These are phyloP conservation scores for Suillus ampliporus DNA, from an alignment of 768 basidiomycete genomes.

Conservation along the genomic window DNA sequence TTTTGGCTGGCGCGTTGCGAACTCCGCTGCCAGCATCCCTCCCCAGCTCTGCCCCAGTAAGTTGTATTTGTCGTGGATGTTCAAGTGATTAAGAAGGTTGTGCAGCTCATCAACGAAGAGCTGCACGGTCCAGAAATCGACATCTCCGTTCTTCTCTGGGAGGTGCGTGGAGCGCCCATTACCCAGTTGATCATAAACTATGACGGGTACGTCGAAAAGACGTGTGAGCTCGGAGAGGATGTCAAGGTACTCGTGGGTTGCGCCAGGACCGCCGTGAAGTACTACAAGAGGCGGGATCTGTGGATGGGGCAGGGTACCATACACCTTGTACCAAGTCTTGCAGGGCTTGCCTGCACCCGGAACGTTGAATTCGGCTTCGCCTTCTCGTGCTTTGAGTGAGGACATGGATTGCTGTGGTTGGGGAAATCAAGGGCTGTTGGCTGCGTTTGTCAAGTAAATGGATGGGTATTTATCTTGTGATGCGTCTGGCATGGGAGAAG, in stretches of 20 bases:
- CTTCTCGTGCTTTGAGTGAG: conserved; percentile 38
- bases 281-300: conserved; percentile 49
- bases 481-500: not conserved
- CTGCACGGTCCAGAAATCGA: conserved; percentile 54
- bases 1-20: conserved; percentile 43
- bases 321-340: conserved; percentile 58
- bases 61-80: conserved; percentile 48
- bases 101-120: conserved; percentile 56
- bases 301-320: conserved; percentile 46
- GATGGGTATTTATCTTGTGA: not conserved
- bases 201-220: conserved; percentile 47
- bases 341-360: conserved; percentile 36
- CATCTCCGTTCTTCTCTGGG: conserved; percentile 49
- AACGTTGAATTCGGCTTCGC: conserved; percentile 32
- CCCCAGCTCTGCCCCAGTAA: conserved; percentile 50
- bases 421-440: not conserved
- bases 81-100: conserved; percentile 47
- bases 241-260: conserved; percentile 47
- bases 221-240: conserved; percentile 44
- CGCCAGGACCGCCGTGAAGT: conserved; percentile 62
- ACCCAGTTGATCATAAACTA: conserved; percentile 64
- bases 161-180: conserved; percentile 60
- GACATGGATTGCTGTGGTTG: conserved; percentile 23
- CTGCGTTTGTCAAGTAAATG: not conserved
- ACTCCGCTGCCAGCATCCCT: conserved; percentile 50